Conservation (phyloP, 2,329 filamentous ascomycete species). For the Fusarium nanum region DNA sequence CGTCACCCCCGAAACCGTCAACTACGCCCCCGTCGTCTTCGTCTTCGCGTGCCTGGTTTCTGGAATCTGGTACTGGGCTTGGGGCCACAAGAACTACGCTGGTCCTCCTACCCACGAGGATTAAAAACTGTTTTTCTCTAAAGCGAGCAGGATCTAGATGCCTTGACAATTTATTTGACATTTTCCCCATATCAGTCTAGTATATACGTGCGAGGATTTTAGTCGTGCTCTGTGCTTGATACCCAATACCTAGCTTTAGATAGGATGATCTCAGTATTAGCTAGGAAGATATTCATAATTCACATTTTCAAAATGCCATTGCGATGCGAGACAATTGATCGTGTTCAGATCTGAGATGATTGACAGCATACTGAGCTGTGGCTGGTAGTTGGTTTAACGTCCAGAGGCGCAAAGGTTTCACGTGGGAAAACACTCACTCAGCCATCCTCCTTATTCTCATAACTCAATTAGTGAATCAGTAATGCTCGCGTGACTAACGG, state of each 20-base stretch:
- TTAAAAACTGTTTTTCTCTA: constrained; percentile 23
- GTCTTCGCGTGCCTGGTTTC: constrained; percentile 72
- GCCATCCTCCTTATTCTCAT: too few species aligned
- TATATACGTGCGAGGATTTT: constrained; percentile 20
- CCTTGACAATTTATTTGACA: constrained; percentile 22
- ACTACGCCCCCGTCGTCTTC: constrained; percentile 82
- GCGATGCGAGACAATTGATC: neutral
- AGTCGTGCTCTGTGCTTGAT: constrained; percentile 31
- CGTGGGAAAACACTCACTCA: neutral
- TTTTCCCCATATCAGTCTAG: constrained; percentile 18
- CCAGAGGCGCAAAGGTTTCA: neutral
- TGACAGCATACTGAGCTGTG: neutral
- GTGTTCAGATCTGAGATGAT: neutral
- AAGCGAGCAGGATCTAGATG: constrained; percentile 12
- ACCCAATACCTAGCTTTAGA: constrained; percentile 13
- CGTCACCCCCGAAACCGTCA: constrained; percentile 69
- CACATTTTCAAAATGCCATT: constrained; percentile 11
- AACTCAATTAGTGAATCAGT: neutral
- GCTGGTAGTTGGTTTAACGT: neutral
- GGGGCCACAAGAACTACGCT: constrained; percentile 76
- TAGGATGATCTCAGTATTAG: constrained; percentile 4
- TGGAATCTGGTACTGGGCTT: constrained; percentile 73
- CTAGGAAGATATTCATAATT: constrained; percentile 23
- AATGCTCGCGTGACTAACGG: neutral
- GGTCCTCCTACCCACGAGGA: constrained; percentile 66